phyloP scores from a whole-genome alignment of 225 moss, liverwort and hornwort genomes.

The Ulota crispa region DNA sequence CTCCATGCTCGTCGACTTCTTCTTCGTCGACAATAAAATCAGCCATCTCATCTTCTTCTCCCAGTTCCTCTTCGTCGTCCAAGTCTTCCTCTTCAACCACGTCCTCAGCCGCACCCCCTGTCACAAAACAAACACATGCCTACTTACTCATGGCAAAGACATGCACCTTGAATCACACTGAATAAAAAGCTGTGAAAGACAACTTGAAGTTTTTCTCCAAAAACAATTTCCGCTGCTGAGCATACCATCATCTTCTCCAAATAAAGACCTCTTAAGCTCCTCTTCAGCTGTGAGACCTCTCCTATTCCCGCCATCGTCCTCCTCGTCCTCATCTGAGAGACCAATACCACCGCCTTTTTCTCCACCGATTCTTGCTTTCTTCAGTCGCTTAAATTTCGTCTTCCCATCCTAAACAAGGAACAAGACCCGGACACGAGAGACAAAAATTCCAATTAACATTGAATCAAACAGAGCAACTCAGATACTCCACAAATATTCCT shows the following conservation, averaged over 20 bases:
- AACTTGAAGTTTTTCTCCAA: constrained; percentile 9
- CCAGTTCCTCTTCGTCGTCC: constrained; percentile 87
- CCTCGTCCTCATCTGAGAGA: constrained; percentile 86
- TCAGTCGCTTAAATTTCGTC: constrained; percentile 89
- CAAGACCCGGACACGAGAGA: neutral
- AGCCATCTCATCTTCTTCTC: constrained; percentile 99
- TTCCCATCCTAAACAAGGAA: constrained; percentile 63
- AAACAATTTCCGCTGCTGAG: neutral
- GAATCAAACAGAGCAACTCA: constrained; percentile 6
- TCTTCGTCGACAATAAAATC: constrained; percentile 99
- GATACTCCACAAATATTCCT: neutral
- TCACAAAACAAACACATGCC: constrained; percentile 8
- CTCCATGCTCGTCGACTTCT: constrained; percentile 92
- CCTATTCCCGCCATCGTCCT: constrained; percentile 78
- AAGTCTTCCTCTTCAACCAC: constrained; percentile 79
- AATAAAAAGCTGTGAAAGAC: neutral
- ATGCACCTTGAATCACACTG: constrained; percentile 11
- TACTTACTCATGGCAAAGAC: constrained; percentile 12
- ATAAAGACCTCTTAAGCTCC: constrained; percentile 82
- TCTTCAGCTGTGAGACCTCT: constrained; percentile 95
- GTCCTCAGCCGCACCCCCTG: constrained; percentile 87
- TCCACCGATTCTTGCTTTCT: constrained; percentile 78
- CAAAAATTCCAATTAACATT: neutral
- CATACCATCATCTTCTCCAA: constrained; percentile 97
- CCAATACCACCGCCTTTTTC: constrained; percentile 67